These are phyloP conservation scores for Retiboletus flavoniger DNA, from an alignment of 1,284 basidiomycete genomes.

Conservation along the genomic window DNA sequence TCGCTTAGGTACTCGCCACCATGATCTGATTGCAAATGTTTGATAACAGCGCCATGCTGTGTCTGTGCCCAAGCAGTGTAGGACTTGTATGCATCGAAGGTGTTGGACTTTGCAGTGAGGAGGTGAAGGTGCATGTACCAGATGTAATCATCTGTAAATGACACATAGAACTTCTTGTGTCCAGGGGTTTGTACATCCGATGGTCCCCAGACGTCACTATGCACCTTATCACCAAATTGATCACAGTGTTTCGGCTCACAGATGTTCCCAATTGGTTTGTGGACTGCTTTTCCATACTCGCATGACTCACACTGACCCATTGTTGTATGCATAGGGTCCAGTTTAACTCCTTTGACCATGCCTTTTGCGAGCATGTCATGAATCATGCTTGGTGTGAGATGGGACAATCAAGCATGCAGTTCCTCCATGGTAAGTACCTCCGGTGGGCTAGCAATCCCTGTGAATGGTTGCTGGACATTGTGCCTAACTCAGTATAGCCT, in stretches of 20 bases:
- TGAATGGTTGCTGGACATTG: background rate
- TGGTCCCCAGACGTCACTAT: background rate
- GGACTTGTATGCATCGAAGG: background rate
- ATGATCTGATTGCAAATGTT: background rate
- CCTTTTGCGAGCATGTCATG: background rate
- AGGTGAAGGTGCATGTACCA: background rate
- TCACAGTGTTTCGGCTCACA: fast-evolving
- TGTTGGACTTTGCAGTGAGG: background rate
- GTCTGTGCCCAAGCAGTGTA: background rate
- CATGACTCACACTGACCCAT: background rate
- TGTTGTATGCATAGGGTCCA: background rate
- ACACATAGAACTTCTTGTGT: background rate
- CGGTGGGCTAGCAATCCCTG: background rate
- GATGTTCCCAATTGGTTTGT: background rate
- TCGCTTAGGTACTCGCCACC: constrained; percentile 1
- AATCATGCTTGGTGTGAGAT: background rate
- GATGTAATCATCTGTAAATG: background rate
- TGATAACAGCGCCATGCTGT: background rate
- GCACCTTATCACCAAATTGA: background rate
- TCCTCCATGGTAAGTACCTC: constrained; percentile 8
- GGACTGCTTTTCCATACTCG: background rate
- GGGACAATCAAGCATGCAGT: background rate
- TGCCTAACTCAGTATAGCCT: background rate
- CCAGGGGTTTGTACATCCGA: background rate
- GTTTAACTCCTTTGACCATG: background rate